Percentiles rank a stretch among this genome's conserved stretches.
phyloP scores from a whole-genome alignment of 805 yeast genomes.

The Yarrowia bubula region DNA sequence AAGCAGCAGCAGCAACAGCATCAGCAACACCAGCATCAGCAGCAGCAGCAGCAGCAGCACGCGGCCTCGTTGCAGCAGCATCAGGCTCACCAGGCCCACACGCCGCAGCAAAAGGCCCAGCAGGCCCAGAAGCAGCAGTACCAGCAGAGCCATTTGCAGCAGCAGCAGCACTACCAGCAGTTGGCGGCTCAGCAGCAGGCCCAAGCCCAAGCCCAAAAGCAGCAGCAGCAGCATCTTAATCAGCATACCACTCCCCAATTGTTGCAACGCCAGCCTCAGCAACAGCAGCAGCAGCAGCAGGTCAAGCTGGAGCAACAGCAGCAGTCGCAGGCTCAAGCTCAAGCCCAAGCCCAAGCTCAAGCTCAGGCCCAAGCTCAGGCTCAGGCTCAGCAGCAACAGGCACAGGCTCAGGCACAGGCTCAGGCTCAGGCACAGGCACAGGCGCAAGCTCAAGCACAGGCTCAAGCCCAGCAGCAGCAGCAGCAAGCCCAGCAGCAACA shows the following conservation, averaged over 20 bases:
- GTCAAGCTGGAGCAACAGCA: conserved; percentile 19
- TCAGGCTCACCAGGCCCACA: background rate
- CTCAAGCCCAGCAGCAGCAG: background rate
- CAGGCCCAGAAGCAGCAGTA: conserved; percentile 18
- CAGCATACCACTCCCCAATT: too few relatives aligned
- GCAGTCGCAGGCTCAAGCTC: background rate
- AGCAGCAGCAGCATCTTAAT: background rate
- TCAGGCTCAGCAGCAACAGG: conserved; percentile 6
- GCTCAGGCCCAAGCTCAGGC: background rate
- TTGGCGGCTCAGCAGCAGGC: background rate
- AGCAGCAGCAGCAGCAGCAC: background rate
- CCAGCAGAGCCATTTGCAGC: conserved; percentile 11
- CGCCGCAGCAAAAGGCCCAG: conserved; percentile 17
- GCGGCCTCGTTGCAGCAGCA: background rate
- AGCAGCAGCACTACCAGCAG: background rate
- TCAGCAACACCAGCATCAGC: background rate
- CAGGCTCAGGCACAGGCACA: conserved; percentile 11
- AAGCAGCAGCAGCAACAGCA: background rate
- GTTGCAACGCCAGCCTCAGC: background rate
- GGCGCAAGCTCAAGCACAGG: background rate
- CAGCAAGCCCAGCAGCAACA: background rate
- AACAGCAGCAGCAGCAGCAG: conserved; percentile 23
- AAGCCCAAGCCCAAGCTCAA: background rate
- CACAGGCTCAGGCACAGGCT: background rate
- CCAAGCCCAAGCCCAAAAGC: background rate